phyloP scores from a whole-genome alignment of 305 asterid genomes.

The Fraxinus xanthoxyloides region DNA sequence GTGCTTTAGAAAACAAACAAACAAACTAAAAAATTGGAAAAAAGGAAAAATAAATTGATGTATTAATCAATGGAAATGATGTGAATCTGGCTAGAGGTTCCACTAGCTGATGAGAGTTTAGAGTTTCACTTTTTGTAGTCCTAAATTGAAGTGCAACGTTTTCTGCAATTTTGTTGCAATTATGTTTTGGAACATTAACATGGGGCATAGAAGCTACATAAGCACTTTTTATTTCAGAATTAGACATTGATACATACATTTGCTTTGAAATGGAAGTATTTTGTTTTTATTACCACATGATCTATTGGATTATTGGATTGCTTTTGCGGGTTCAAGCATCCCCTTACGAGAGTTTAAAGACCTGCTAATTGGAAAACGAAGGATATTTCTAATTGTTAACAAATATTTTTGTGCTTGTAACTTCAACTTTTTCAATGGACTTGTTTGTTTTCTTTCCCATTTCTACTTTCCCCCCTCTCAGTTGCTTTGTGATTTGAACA shows the following conservation, averaged over 20 bases:
- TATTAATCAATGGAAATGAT: slow-evolving; percentile 6
- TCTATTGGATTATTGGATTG: neutral
- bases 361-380: neutral
- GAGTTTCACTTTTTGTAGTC: slow-evolving; percentile 7
- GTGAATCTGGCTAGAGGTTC: slow-evolving; percentile 2
- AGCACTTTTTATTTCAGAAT: neutral
- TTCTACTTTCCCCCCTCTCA: neutral
- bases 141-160: neutral
- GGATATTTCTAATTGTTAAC: neutral
- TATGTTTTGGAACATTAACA: neutral
- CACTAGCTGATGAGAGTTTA: slow-evolving; percentile 2
- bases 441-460: neutral
- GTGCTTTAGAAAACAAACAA: neutral
- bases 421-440: slow-evolving; percentile 8
- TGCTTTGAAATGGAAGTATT: neutral
- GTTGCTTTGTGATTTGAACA: slow-evolving; percentile 37
- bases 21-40: neutral
- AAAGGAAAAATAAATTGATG: slow-evolving; percentile 14
- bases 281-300: neutral
- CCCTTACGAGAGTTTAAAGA: neutral
- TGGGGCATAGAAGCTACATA: neutral
- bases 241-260: neutral
- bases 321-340: neutral
- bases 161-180: slow-evolving; percentile 3
- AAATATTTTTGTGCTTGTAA: neutral